Base-by-base conservation (phyloP, 2,329 filamentous ascomycete species). In the Aspergillus felis region DNA sequence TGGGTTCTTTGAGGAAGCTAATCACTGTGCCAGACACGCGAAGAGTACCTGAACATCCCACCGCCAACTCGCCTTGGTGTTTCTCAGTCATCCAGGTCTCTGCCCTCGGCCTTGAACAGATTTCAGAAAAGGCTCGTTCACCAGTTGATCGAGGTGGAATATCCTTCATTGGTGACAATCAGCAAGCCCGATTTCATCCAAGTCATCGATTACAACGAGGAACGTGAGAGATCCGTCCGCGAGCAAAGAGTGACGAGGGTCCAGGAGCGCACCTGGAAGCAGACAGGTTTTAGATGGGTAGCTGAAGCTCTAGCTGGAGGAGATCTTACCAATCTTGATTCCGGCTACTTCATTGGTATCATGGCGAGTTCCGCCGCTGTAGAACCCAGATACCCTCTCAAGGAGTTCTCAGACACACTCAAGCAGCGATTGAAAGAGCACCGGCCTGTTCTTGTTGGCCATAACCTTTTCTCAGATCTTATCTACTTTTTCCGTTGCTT, bases 81-180 rank as follows among this genome's bases (percentile, higher is more conserved):
- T 61, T 17, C 65, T 20, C 54, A 55, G 1, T 54, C 53, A 8
- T 46, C 59, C 38, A 59, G 53, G 12, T 54, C 55, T 12, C 60
- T 72, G 44, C 69, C 71, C n/a, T 57, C 53, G 4, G 57, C 56
- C 1, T 67, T 87, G 27, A 84, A 80, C 58, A 78, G 80, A 0
- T 88, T 83, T 63, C 86, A 90, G 67, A 84, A 86, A 68, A 79
- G 84, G 35, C 76, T 90, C 5, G 79, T 89, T 0, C 84, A 89
- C 66, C 86, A 89, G 63, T 75, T 88, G 12, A 79, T 90, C n/a
- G 79, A 84, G 12, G 80, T 79, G 14, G 86, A 89, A 61, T 90
- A 75, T 55, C 75, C 76, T 1, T 63, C 59, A 24, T 61, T 80
- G 48, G 73, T 73, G 32, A 74, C 77, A 2, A 66, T 74, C 12